Evolutionary conservation across 1,139 yeast species (phyloP).

Genomic region (Scheffersomyces lignicola): DNA sequence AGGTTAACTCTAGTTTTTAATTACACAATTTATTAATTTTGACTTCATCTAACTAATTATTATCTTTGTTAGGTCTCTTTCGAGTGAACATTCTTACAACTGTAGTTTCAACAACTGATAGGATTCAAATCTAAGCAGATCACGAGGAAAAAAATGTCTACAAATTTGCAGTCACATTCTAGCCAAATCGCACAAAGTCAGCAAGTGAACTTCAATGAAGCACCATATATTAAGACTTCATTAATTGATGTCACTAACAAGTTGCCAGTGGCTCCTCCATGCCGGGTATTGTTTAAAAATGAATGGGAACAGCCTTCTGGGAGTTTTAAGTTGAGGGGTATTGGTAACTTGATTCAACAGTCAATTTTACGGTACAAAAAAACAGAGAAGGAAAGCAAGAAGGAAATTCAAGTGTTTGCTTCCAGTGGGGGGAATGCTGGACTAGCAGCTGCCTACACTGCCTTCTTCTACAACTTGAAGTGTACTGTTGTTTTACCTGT

Average conservation of each 20-base stretch:
- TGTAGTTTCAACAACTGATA: slow-evolving; percentile 12
- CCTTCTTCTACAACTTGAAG: slow-evolving; percentile 40
- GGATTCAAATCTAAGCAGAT: slow-evolving; percentile 3
- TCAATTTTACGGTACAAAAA: slow-evolving; percentile 22
- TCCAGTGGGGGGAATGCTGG: slow-evolving; percentile 85
- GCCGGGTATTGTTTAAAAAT: slow-evolving; percentile 56
- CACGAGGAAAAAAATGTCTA: slow-evolving; percentile 1
- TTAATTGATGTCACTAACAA: slow-evolving; percentile 35
- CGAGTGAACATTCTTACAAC: too few species aligned
- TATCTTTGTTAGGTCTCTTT: too few species aligned
- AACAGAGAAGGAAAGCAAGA: slow-evolving; percentile 15
- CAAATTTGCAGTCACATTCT: slow-evolving; percentile 2
- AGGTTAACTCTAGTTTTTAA: neutral
- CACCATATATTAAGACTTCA: slow-evolving; percentile 43
- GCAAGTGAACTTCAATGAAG: neutral
- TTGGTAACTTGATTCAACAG: slow-evolving; percentile 47
- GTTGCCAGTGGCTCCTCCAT: slow-evolving; percentile 35
- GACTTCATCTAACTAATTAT: slow-evolving; percentile 12
- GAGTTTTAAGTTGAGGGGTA: slow-evolving; percentile 69
- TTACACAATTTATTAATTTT: neutral
- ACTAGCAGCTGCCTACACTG: slow-evolving; percentile 68
- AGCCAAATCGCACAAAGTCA: neutral
- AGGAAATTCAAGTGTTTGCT: slow-evolving; percentile 50
- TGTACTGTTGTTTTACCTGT: slow-evolving; percentile 71
- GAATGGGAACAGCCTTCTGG: slow-evolving; percentile 74